Evolutionary conservation across 2,329 filamentous ascomycete genomes (phyloP), one percentile per base, ranked within the genome.

Genomic region (Pseudogymnoascus sp.): DNA sequence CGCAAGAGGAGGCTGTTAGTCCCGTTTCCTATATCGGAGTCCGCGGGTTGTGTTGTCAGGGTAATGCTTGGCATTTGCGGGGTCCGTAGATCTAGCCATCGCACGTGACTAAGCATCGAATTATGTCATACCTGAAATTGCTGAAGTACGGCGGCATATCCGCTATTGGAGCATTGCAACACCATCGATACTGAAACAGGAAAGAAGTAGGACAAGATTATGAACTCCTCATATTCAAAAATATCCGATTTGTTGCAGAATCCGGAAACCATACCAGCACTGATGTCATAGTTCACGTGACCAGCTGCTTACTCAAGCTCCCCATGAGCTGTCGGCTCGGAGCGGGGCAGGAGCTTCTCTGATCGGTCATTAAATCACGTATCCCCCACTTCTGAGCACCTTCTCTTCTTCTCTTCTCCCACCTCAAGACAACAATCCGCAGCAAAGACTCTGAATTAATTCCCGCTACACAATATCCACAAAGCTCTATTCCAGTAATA

Each of bases 331-430:
- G 45, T 55, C 45, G 45, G 45, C 45, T 55, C 45, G 45, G 45
- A 55, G 45, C 45, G 45, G 45, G 45, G 45, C 45, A 55, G 45
- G 45, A 55, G 45, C 45, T 55, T 55, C 18, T 45, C 45, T 55
- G 45, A 55, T 55, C 45, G 3, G 25, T 55, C 45, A 55, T 55
- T 55, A 55, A 55, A 55, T 55, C 45, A 55, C 45, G 25, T 55
- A 55, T 55, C 25, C 45, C 45, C 45, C 45, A 55, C 45, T 55
- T 55, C 45, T 55, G 8, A 28, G n/a, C 45, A 55, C 23, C 45
- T 55, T 33, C 45, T 55, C 45, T 31, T 55, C 45, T 55, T 55
- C 45, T 55, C 45, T 12, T 25, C 45, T 33, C 45, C 45, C 45
- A 55, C 45, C 25, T 31, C 45, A 11, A 55, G 45, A 33, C 45